Base-by-base conservation (phyloP, 805 yeast species). In the Candida maris region DNA sequence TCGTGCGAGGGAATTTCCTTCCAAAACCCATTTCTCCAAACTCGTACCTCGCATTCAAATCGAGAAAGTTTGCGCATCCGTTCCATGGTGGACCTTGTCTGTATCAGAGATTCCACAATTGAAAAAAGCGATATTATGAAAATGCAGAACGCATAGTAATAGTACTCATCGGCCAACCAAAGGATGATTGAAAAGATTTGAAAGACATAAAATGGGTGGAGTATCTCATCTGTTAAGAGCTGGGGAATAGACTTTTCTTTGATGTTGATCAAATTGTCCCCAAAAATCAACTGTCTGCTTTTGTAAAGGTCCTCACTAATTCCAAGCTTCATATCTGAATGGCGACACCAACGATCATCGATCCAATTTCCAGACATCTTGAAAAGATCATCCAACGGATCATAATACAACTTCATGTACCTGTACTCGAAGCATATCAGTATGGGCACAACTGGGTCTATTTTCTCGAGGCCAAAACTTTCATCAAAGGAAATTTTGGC, bases 131-230 rank as follows among this genome's bases (percentile, higher is more conserved):
- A 93, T 22, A 93, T 93, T 23, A 88, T 39, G 48, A 93, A 81
- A 42, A 93, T 93, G 61, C 98, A 94, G 14, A 77, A 70, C 0
- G 99, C 99, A 57, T 93, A 93, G 62, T 91, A 93, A 57, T 81
- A 85, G 61, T 94, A 93, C 49, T 85, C 82, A 59, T 93, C 99
- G 12, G 87, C 75, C 8, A 87, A 71, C 99, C 99, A 93, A 30
- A 93, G 66, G 21, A 89, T 64, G 38, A 93, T 84, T 3, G 97
- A 88, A 56, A 91, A 91, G 1, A 91, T 80, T 65, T 93, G 99
- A 58, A 93, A 93, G 28, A 94, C 74, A 58, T 93, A 93, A 57
- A 93, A 93, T 1, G 99, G 99, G 59, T 93, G 97, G 27, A 93
- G 64, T 0, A 88, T 86, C 58, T 93, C 98, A 52, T 87, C 95